Evolutionary conservation across 1,284 basidiomycete species (phyloP).

Genomic region (Sporisorium exsertum): DNA sequence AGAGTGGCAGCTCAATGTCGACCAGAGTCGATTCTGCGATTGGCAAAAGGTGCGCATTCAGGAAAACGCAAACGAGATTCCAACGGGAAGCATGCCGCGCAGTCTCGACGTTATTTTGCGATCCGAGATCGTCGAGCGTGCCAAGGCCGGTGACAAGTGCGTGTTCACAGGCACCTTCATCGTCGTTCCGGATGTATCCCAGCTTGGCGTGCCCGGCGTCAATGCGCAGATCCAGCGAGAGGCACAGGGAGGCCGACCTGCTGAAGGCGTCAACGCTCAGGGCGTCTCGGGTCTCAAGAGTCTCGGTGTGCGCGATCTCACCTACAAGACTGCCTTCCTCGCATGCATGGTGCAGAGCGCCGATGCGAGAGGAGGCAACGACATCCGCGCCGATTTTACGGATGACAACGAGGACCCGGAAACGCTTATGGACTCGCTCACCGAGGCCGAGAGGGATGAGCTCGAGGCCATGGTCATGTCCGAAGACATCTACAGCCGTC

Average conservation of each 20-base stretch:
- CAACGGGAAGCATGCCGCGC: constrained; percentile 85
- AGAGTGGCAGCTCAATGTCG: constrained; percentile 94
- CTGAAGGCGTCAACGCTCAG: constrained; percentile 75
- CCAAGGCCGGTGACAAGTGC: constrained; percentile 98
- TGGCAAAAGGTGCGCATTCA: constrained; percentile 99
- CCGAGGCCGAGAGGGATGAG: constrained; percentile 93
- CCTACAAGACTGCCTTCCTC: constrained; percentile 98
- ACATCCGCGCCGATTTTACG: constrained; percentile 78
- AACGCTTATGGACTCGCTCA: constrained; percentile 85
- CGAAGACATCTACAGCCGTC: constrained; percentile 91
- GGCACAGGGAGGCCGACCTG: constrained; percentile 75
- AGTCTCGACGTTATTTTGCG: constrained; percentile 92
- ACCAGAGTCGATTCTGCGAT: constrained; percentile 95
- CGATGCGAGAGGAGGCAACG: constrained; percentile 74
- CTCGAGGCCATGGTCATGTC: constrained; percentile 91
- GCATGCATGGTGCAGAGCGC: constrained; percentile 96
- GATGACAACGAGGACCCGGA: constrained; percentile 85
- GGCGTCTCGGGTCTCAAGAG: constrained; percentile 95
- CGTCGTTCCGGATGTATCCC: constrained; percentile 97
- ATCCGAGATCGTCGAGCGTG: constrained; percentile 93
- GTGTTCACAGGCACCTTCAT: constrained; percentile 98
- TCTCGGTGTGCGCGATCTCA: constrained; percentile 92
- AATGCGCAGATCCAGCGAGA: constrained; percentile 93
- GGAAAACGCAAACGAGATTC: constrained; percentile 98
- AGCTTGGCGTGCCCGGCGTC: constrained; percentile 93